Evolutionary conservation across 1,284 basidiomycete species (phyloP).

Genomic region (Pascua guehoae): DNA sequence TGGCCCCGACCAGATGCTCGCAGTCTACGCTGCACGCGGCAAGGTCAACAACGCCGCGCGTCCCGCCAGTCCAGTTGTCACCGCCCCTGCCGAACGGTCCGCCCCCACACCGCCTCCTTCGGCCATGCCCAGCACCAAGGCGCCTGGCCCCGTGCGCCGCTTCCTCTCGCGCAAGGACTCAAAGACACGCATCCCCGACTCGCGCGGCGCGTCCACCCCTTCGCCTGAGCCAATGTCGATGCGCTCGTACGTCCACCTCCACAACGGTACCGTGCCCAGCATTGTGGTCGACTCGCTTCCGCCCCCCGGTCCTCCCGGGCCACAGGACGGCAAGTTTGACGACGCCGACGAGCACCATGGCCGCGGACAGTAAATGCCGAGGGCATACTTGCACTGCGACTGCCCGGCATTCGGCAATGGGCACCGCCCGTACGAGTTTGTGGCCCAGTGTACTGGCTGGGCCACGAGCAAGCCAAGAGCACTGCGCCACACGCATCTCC

Average conservation of each 20-base stretch:
- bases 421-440: no score
- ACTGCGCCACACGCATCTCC: no score
- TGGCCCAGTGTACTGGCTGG: no score
- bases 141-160: constrained; percentile 19
- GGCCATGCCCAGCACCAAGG: constrained; percentile 10
- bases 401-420: no score
- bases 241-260: constrained; percentile 36
- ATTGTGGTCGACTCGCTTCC: constrained; percentile 34
- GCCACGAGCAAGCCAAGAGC: no score
- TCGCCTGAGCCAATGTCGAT: constrained; percentile 29
- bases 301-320: constrained; percentile 19
- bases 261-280: constrained; percentile 34
- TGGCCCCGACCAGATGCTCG: constrained; percentile 49
- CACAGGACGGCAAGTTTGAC: neutral
- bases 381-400: no score
- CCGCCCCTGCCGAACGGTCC: constrained; percentile 5
- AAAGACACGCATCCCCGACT: constrained; percentile 2
- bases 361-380: neutral
- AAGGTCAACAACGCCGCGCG: constrained; percentile 19
- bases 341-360: constrained; percentile 4
- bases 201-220: neutral
- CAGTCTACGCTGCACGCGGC: constrained; percentile 47
- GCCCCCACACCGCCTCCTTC: constrained; percentile 3
- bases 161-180: constrained; percentile 26
- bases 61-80: constrained; percentile 11